Percentiles rank a stretch among this genome's conserved stretches.
Evolutionary conservation across 2,329 filamentous ascomycete genomes (phyloP).

Genomic region (Amesomyces nigricolor): DNA sequence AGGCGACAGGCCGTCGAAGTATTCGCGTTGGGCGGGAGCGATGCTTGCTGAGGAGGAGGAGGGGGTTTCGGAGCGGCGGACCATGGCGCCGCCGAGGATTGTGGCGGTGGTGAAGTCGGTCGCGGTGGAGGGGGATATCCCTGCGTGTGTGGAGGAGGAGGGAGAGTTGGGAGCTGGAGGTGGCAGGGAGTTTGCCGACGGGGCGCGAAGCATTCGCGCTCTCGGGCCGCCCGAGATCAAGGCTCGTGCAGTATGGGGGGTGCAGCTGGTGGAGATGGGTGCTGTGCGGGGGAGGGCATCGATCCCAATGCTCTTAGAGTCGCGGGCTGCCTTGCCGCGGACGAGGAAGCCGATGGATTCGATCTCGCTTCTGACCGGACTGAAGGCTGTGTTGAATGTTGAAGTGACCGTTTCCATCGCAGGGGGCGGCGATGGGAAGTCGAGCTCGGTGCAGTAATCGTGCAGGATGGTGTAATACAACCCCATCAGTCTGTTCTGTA

Average conservation of each 20-base stretch:
- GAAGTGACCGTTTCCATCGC: slow-evolving; percentile 66
- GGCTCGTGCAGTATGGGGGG: slow-evolving; percentile 38
- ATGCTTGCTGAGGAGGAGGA: slow-evolving; percentile 3
- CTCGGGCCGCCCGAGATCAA: slow-evolving; percentile 34
- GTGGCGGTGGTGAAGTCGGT: slow-evolving; percentile 44
- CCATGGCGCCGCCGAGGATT: slow-evolving; percentile 33
- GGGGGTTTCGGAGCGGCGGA: slow-evolving; percentile 25
- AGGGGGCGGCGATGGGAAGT: slow-evolving; percentile 66
- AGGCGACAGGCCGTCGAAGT: slow-evolving; percentile 1
- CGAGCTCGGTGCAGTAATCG: slow-evolving; percentile 62
- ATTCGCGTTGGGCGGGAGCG: background rate
- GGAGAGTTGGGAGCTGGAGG: slow-evolving; percentile 11
- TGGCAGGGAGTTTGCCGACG: slow-evolving; percentile 27
- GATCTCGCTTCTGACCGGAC: slow-evolving; percentile 57
- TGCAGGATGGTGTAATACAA: slow-evolving; percentile 74
- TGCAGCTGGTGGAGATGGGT: slow-evolving; percentile 29
- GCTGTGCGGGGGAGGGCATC: slow-evolving; percentile 9
- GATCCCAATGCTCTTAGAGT: slow-evolving; percentile 36
- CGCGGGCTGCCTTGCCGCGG: slow-evolving; percentile 60
- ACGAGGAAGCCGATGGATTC: slow-evolving; percentile 61
- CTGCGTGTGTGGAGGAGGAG: slow-evolving; percentile 27
- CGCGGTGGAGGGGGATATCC: slow-evolving; percentile 29
- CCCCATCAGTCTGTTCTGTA: slow-evolving; percentile 72
- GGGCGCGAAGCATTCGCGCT: slow-evolving; percentile 32
- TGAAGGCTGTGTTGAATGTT: slow-evolving; percentile 59